A percentile compares a stretch with the other conserved stretches of the same genome.
Conservation (phyloP, 108 stramenopile species). For the Nitzschia sp. region DNA sequence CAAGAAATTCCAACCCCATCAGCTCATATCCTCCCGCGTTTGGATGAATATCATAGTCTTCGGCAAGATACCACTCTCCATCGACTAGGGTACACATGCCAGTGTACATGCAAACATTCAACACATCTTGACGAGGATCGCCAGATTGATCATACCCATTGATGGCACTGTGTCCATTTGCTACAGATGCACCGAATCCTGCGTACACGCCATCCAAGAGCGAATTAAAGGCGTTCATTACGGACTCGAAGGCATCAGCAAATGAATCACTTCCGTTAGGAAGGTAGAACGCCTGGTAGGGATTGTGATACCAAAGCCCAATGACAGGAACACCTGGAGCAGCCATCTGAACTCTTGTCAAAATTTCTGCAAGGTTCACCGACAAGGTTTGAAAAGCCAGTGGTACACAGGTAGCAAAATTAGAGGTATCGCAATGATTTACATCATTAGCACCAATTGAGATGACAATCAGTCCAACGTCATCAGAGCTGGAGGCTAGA, state of each 20-base stretch:
- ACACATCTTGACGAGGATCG: background rate
- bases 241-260: background rate
- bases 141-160: background rate
- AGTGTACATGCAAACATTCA: background rate
- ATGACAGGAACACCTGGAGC: background rate
- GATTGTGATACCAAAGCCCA: slow-evolving; percentile 1
- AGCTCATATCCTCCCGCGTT: background rate
- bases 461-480: background rate
- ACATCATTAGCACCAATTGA: background rate
- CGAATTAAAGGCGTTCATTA: background rate
- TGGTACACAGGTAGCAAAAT: background rate
- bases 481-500: background rate
- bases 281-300: background rate
- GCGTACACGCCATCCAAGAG: background rate
- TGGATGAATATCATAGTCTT: background rate
- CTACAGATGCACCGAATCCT: background rate
- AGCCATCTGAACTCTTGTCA: background rate
- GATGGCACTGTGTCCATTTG: background rate
- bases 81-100: background rate
- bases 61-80: slow-evolving; percentile 1
- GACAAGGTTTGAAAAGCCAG: background rate
- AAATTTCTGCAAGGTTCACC: background rate
- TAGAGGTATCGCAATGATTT: background rate
- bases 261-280: background rate
- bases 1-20: background rate